These are phyloP conservation scores for Saturnispora ahearnii DNA, from an alignment of 805 yeast species.

Conservation along the genomic window DNA sequence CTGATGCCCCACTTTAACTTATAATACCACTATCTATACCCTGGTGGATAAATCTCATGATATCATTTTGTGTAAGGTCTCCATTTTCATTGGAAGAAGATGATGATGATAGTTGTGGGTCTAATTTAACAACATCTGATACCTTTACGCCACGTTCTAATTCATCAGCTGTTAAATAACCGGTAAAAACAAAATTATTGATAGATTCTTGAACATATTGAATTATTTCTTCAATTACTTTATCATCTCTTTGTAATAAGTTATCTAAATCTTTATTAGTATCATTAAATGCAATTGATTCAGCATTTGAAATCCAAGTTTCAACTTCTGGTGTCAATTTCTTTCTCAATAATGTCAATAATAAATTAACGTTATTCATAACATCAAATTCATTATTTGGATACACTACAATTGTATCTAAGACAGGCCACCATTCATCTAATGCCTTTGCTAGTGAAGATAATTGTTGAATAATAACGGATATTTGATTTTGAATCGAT, in stretches of 20 bases:
- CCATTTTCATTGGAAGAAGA: conserved; percentile 4
- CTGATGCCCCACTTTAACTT: conserved; percentile 1
- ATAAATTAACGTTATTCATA: conserved; percentile 68
- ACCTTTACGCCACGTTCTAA: conserved; percentile 23
- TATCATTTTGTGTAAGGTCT: conserved; percentile 29
- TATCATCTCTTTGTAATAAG: conserved; percentile 37
- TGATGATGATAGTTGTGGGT: neutral
- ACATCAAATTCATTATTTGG: conserved; percentile 85
- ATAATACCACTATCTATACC: conserved; percentile 28
- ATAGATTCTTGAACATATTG: conserved; percentile 43
- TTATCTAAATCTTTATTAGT: neutral
- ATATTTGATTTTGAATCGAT: conserved; percentile 75
- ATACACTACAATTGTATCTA: conserved; percentile 64
- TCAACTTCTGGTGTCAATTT: conserved; percentile 86
- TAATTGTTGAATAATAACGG: conserved; percentile 74
- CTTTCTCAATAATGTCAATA: conserved; percentile 79
- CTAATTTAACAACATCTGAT: conserved; percentile 13
- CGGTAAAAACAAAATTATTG: conserved; percentile 50
- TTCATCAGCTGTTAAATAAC: conserved; percentile 49
- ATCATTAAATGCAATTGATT: conserved; percentile 14
- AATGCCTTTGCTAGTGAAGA: conserved; percentile 66
- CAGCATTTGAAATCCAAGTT: conserved; percentile 57
- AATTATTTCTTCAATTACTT: conserved; percentile 62
- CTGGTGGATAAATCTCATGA: conserved; percentile 37
- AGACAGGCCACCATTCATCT: conserved; percentile 46